These are phyloP conservation scores for Spirogloea muscicola DNA, from an alignment of 139 green algal species.

Conservation along the genomic window DNA sequence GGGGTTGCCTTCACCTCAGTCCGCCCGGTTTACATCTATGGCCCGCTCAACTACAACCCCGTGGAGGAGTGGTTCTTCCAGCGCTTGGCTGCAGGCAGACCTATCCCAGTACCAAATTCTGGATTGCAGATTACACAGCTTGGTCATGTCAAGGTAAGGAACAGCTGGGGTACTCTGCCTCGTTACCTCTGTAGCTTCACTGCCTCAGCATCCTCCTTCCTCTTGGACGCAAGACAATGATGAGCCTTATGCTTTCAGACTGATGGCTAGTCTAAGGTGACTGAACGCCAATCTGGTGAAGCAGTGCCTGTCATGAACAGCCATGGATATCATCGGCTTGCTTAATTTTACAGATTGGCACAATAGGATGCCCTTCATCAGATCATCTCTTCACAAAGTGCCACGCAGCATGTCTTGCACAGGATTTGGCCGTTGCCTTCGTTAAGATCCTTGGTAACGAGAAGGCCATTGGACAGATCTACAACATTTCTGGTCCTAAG, in stretches of 20 bases:
- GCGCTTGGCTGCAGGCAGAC: slow-evolving; percentile 75
- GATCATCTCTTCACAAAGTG: no score
- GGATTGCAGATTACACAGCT: slow-evolving; percentile 74
- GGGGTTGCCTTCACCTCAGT: slow-evolving; percentile 85
- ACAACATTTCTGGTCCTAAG: slow-evolving; percentile 59
- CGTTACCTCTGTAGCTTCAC: background rate
- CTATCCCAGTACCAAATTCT: slow-evolving; percentile 79
- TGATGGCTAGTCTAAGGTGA: no score
- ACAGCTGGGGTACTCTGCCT: background rate
- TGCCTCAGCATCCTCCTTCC: background rate
- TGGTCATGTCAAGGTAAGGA: slow-evolving; percentile 51
- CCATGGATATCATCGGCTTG: no score
- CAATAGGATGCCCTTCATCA: no score
- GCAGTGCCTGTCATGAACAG: no score
- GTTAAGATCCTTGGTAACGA: slow-evolving; percentile 52
- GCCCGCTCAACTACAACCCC: slow-evolving; percentile 97
- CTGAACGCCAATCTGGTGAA: no score
- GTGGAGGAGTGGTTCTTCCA: slow-evolving; percentile 82
- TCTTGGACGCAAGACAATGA: no score
- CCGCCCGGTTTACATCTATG: slow-evolving; percentile 96
- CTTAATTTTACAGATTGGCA: no score
- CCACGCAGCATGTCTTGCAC: no score
- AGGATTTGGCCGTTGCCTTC: slow-evolving; percentile 72
- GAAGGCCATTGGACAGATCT: slow-evolving; percentile 51
- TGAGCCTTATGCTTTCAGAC: no score